These are phyloP conservation scores for Endothia cerciana DNA, from an alignment of 2,329 filamentous ascomycete genomes.

Conservation along the genomic window DNA sequence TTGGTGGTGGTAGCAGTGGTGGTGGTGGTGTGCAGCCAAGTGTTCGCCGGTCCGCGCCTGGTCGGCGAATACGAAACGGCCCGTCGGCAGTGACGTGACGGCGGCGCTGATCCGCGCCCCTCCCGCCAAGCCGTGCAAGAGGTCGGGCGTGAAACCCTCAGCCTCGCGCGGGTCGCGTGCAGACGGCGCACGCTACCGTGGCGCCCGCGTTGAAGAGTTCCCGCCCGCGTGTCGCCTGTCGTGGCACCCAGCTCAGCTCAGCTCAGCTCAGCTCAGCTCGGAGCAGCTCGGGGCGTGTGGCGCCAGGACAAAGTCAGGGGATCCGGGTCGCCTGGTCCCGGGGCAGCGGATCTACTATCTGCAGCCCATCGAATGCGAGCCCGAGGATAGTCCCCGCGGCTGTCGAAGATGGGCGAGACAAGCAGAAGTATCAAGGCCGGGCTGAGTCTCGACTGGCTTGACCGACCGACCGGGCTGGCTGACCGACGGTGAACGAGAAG, in stretches of 20 bases:
- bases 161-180: background rate
- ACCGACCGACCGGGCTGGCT: too few species aligned
- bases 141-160: conserved; percentile 6
- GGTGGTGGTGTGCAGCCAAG: background rate
- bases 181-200: background rate
- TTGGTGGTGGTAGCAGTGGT: background rate
- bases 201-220: too few species aligned
- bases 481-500: background rate
- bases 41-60: background rate
- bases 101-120: background rate
- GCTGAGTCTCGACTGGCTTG: background rate
- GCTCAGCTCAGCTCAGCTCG: background rate
- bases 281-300: background rate
- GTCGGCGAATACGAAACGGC: background rate
- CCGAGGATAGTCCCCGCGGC: background rate
- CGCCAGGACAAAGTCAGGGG: too few species aligned
- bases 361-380: background rate
- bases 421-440: background rate
- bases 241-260: background rate
- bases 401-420: background rate
- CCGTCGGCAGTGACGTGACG: background rate
- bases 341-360: background rate
- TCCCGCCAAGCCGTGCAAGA: background rate
- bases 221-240: background rate
- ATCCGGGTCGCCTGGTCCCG: too few species aligned